A percentile compares a stretch with the other conserved stretches of the same genome.
Conservation (phyloP, 768 basidiomycete species). For the Phlebiopsis gigantea region DNA sequence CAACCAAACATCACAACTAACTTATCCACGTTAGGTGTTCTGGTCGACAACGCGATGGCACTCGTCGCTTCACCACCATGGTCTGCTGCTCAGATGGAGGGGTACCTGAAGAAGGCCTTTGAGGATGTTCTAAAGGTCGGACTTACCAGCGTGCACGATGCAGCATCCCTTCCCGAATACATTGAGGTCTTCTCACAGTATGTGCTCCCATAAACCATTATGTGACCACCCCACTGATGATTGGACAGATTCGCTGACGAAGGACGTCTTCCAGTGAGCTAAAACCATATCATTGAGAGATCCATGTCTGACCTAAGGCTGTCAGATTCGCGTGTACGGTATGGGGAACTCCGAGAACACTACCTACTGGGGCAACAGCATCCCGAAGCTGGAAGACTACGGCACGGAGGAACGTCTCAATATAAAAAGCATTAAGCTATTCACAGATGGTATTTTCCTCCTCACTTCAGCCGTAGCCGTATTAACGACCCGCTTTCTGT, state of each 20-base stretch:
- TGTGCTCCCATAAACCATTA: constrained; percentile 14
- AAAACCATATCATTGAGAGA: too few species aligned
- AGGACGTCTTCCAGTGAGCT: constrained; percentile 60
- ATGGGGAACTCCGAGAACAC: constrained; percentile 38
- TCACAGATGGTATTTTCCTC: constrained; percentile 57
- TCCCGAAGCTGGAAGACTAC: constrained; percentile 56
- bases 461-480: not conserved
- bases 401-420: constrained; percentile 50
- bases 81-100: constrained; percentile 47
- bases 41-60: constrained; percentile 84
- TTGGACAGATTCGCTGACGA: constrained; percentile 58
- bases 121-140: constrained; percentile 72
- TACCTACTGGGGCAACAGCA: constrained; percentile 57
- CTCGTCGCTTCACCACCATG: constrained; percentile 65
- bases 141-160: constrained; percentile 86
- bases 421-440: constrained; percentile 65
- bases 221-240: not conserved
- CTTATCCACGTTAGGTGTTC: constrained; percentile 43
- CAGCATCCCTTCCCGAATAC: constrained; percentile 42
- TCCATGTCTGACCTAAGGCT: too few species aligned
- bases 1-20: not conserved
- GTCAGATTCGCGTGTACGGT: constrained; percentile 30
- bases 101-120: constrained; percentile 63
- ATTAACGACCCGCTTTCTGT: not conserved
- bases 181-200: constrained; percentile 67